phyloP scores from a whole-genome alignment of 345 rosid species.

The Linum usitatissimum region DNA sequence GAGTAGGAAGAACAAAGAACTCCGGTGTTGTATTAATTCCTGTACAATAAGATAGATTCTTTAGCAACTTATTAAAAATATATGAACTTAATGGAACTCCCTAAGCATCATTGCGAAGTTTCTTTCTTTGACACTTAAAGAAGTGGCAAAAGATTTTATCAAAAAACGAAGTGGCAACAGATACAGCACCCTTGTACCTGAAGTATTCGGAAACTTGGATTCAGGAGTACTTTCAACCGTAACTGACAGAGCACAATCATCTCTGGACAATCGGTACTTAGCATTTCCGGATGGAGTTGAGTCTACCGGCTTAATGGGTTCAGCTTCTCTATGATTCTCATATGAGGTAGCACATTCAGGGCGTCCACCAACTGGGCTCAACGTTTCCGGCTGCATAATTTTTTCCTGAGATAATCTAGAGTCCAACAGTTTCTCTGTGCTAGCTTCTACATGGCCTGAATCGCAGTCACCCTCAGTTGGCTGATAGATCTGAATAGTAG shows the following conservation, averaged over 20 bases:
- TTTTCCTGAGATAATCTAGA: slow-evolving; percentile 10
- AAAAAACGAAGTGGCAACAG: background rate
- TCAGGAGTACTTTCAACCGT: slow-evolving; percentile 33
- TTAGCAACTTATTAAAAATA: background rate
- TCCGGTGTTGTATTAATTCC: slow-evolving; percentile 33
- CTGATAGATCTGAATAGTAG: too few species aligned
- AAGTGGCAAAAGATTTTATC: background rate
- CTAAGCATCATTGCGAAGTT: too few species aligned
- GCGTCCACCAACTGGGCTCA: slow-evolving; percentile 14
- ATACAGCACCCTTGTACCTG: slow-evolving; percentile 28
- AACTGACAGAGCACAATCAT: slow-evolving; percentile 25
- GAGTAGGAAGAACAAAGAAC: slow-evolving; percentile 42
- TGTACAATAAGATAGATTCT: slow-evolving; percentile 12
- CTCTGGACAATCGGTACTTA: slow-evolving; percentile 10
- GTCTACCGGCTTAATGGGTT: slow-evolving; percentile 19
- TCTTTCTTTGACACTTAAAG: background rate
- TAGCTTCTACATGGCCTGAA: slow-evolving; percentile 11
- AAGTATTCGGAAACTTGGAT: slow-evolving; percentile 27
- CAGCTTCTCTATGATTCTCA: slow-evolving; percentile 21
- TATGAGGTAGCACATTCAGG: slow-evolving; percentile 16
- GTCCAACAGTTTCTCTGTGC: slow-evolving; percentile 32
- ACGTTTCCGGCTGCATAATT: slow-evolving; percentile 5
- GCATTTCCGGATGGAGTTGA: slow-evolving; percentile 15
- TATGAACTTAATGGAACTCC: background rate
- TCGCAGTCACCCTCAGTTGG: too few species aligned